These are phyloP conservation scores for Hypsizygus ulmarius DNA, from an alignment of 1,284 basidiomycete species.

Conservation along the genomic window DNA sequence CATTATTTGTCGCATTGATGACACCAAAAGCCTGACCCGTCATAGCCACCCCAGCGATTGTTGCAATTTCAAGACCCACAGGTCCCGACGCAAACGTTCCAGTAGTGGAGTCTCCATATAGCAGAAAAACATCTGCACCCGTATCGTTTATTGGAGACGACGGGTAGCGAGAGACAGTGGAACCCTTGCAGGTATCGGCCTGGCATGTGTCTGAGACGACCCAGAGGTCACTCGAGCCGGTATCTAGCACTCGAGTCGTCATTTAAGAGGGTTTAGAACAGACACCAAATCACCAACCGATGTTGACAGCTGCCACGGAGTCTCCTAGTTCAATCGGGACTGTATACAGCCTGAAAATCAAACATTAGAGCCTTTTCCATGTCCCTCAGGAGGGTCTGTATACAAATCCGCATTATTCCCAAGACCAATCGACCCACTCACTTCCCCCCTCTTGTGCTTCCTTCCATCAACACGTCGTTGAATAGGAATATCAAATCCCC, in stretches of 20 bases:
- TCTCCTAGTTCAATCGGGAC: slow-evolving; percentile 17
- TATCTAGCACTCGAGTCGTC: slow-evolving; percentile 37
- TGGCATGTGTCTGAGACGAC: slow-evolving; percentile 47
- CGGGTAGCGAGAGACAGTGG: slow-evolving; percentile 35
- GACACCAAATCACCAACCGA: slow-evolving; percentile 26
- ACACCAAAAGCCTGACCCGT: slow-evolving; percentile 48
- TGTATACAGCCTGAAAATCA: slow-evolving; percentile 12
- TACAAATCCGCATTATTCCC: slow-evolving; percentile 29
- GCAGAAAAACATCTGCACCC: slow-evolving; percentile 37
- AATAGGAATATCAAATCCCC: slow-evolving; percentile 12
- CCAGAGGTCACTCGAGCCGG: slow-evolving; percentile 60
- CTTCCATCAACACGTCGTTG: slow-evolving; percentile 7
- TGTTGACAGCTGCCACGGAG: slow-evolving; percentile 33
- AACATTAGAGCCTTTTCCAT: not conserved
- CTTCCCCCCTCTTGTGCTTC: slow-evolving; percentile 7
- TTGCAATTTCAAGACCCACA: slow-evolving; percentile 45
- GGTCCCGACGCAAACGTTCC: slow-evolving; percentile 51
- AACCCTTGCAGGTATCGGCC: slow-evolving; percentile 24
- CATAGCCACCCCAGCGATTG: slow-evolving; percentile 42
- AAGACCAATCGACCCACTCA: slow-evolving; percentile 38
- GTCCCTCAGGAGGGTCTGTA: slow-evolving; percentile 1
- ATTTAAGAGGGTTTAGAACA: not conserved
- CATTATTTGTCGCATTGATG: slow-evolving; percentile 54
- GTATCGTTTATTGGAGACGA: slow-evolving; percentile 37
- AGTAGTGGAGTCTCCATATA: slow-evolving; percentile 54